Percentiles rank a stretch among this genome's conserved stretches.
Conservation (phyloP, 1,139 yeast species). For the Ogataea hybrid region DNA sequence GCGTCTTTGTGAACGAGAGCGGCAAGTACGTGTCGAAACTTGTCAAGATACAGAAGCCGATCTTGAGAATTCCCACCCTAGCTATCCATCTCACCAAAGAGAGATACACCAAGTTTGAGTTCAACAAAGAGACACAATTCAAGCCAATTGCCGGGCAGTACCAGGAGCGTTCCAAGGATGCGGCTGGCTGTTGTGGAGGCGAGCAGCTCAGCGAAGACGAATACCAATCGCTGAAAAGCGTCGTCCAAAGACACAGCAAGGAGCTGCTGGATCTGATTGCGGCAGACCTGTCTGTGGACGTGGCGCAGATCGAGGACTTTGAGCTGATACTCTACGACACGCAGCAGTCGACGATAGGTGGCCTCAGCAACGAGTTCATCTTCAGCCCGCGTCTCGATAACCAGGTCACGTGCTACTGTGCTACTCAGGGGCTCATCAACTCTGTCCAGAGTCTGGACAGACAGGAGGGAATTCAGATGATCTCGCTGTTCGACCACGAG, state of each 20-base stretch:
- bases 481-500: conserved; percentile 90
- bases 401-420: conserved; percentile 80
- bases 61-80: conserved; percentile 88
- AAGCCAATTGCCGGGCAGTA: conserved; percentile 81
- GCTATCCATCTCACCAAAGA: conserved; percentile 90
- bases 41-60: conserved; percentile 77
- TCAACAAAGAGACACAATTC: conserved; percentile 84
- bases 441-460: conserved; percentile 43
- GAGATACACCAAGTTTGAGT: conserved; percentile 75
- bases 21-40: conserved; percentile 62
- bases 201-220: conserved; percentile 49
- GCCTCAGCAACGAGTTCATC: conserved; percentile 84
- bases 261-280: conserved; percentile 71
- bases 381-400: conserved; percentile 95
- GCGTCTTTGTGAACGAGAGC: conserved; percentile 66
- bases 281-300: conserved; percentile 50
- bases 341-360: conserved; percentile 81
- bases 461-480: conserved; percentile 62
- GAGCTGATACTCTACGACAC: conserved; percentile 88
- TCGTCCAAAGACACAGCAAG: conserved; percentile 72
- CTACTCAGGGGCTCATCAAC: conserved; percentile 67
- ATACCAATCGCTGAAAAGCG: conserved; percentile 63
- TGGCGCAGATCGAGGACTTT: conserved; percentile 73
- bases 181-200: conserved; percentile 42
- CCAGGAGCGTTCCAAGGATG: neutral